Percentiles rank a stretch among this genome's conserved stretches.
These are phyloP conservation scores for Leccinum broughii DNA, from an alignment of 768 basidiomycete genomes.

Conservation along the genomic window DNA sequence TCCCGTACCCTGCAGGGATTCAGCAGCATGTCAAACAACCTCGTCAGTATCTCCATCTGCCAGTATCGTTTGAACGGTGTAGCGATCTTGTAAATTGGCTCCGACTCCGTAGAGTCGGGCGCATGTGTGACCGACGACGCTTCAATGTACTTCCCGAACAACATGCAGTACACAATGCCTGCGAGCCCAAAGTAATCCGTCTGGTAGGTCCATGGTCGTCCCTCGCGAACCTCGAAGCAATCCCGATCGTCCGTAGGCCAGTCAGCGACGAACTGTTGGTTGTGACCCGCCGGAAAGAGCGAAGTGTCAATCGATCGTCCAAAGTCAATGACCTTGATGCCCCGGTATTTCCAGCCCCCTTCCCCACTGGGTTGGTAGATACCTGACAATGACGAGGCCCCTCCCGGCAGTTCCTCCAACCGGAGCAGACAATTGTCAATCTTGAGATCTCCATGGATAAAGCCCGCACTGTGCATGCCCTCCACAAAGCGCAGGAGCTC, in stretches of 20 bases:
- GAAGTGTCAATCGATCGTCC: slow-evolving; percentile 90
- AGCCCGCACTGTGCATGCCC: slow-evolving; percentile 74
- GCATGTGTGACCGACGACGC: slow-evolving; percentile 51
- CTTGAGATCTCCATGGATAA: slow-evolving; percentile 98
- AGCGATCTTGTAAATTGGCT: slow-evolving; percentile 57
- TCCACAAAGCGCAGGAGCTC: slow-evolving; percentile 86
- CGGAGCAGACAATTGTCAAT: slow-evolving; percentile 98
- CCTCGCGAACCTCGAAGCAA: slow-evolving; percentile 87
- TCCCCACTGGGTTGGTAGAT: slow-evolving; percentile 78
- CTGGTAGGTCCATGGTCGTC: slow-evolving; percentile 88
- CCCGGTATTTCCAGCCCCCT: slow-evolving; percentile 85
- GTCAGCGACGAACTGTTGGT: slow-evolving; percentile 81
- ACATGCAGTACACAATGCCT: slow-evolving; percentile 91
- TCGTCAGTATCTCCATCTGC: slow-evolving; percentile 86
- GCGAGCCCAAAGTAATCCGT: slow-evolving; percentile 97
- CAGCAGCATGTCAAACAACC: slow-evolving; percentile 81
- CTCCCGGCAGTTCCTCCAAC: slow-evolving; percentile 78
- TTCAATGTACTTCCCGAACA: slow-evolving; percentile 96
- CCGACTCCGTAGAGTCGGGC: slow-evolving; percentile 33
- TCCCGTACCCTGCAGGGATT: slow-evolving; percentile 68
- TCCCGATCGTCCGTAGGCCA: slow-evolving; percentile 90
- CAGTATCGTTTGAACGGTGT: slow-evolving; percentile 92
- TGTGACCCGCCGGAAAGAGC: slow-evolving; percentile 63
- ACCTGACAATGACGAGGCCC: slow-evolving; percentile 65
- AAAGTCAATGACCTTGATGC: slow-evolving; percentile 94